Evolutionary conservation across 768 basidiomycete species (phyloP), one percentile per base, ranked within the genome.

Genomic region (Podaxis rugospora): DNA sequence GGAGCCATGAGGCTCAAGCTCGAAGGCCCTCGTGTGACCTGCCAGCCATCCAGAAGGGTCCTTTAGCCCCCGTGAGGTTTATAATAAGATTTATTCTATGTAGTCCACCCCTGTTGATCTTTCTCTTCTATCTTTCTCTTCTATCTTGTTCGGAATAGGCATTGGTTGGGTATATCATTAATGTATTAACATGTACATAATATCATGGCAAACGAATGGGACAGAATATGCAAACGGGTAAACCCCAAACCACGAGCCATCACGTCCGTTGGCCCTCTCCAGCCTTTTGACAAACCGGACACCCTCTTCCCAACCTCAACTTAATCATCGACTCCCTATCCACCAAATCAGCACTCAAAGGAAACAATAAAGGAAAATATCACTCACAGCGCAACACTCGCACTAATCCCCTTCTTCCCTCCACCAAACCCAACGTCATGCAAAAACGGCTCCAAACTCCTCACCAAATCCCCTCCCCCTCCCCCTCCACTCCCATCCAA

Each of bases 301-400:
- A 66, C 18, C 65, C 65, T 44, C 55, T 56, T 18, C 65, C 32
- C 23, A 66, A 49, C 39, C 55, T 55, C 14, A 53, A 39, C 16
- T 62, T 55, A 49, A 56, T 67, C 49, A 70, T 57, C 59, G 65
- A 62, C 35, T 66, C 65, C 50, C 63, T 66, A 42, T 16, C 25
- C 28, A 55, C 18, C 28, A 16, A 53, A 39, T 46, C 7, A 59
- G 47, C 36, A 58, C 11, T 18, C 16, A 5, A 56, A 9, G 55
- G 9, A 18, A 54, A 11, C 21, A 51, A 35, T n/a, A 52, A 16
- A 39, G 6, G 21, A 51, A 39, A 27, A 28, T 59, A 40, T 0
- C 11, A 84, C 89, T 72, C 66, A 93, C 92, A 91, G 90, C 4
- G 92, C 89, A 64, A 96, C 86, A 71, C 86, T 91, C 35, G 83